phyloP scores from a whole-genome alignment of 108 stramenopile species.

The Cyclotella baltica region DNA sequence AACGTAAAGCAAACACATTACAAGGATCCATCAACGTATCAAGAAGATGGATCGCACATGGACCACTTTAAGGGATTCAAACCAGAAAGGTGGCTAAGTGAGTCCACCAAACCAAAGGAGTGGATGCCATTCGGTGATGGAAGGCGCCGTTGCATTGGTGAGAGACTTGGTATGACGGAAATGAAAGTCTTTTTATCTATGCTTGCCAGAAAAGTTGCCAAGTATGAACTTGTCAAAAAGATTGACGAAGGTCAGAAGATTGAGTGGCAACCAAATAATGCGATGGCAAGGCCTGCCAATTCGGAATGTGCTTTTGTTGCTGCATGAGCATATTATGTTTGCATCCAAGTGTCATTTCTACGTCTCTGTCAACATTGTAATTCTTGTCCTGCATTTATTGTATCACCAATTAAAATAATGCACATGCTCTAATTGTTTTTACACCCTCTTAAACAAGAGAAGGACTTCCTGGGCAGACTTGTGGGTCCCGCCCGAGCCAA shows the following conservation, averaged over 20 bases:
- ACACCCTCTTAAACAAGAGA: too few relatives aligned
- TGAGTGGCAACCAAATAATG: constrained; percentile 24
- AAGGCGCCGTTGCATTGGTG: constrained; percentile 58
- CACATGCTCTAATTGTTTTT: too few relatives aligned
- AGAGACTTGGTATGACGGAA: constrained; percentile 50
- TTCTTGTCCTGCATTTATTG: too few relatives aligned
- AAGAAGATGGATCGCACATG: constrained; percentile 44
- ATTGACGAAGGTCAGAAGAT: background rate
- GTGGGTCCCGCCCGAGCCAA: too few relatives aligned
- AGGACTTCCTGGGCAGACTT: too few relatives aligned
- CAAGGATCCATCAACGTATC: constrained; percentile 35
- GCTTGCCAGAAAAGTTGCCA: constrained; percentile 53
- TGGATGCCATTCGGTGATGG: constrained; percentile 63
- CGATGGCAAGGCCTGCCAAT: constrained; percentile 28
- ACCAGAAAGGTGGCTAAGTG: constrained; percentile 50
- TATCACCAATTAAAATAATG: too few relatives aligned
- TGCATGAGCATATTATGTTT: too few relatives aligned
- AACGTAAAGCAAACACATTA: constrained; percentile 48
- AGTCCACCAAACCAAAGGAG: constrained; percentile 25
- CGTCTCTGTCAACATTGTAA: too few relatives aligned
- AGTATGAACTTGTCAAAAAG: constrained; percentile 35
- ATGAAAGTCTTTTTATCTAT: constrained; percentile 64
- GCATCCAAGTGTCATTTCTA: too few relatives aligned
- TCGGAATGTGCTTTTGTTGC: constrained; percentile 7
- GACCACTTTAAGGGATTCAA: constrained; percentile 47